Evolutionary conservation across 1,284 basidiomycete species (phyloP).

Genomic region (Ustilago vetiveriae): DNA sequence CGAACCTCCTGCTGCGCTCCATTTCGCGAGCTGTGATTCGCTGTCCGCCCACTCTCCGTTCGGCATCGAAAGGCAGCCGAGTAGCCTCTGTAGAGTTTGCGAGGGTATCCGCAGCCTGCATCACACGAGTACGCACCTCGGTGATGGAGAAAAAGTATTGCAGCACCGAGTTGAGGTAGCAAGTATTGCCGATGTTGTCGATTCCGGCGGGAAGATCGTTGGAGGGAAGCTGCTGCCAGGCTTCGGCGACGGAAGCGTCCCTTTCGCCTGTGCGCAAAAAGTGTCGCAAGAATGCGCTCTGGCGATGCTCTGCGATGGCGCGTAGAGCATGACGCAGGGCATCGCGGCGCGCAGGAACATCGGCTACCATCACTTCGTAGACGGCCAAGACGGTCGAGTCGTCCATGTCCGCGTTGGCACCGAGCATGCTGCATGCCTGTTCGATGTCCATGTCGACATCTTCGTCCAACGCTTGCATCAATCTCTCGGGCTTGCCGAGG

Average conservation of each 20-base stretch:
- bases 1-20: conserved; percentile 79
- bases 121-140: conserved; percentile 80
- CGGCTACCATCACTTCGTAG: conserved; percentile 78
- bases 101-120: conserved; percentile 70
- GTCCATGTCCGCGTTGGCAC: conserved; percentile 76
- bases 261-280: conserved; percentile 76
- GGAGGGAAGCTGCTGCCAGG: conserved; percentile 64
- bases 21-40: conserved; percentile 82
- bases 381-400: conserved; percentile 80
- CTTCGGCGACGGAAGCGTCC: conserved; percentile 19
- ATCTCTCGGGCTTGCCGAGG: conserved; percentile 22
- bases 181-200: conserved; percentile 92
- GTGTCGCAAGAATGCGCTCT: conserved; percentile 77
- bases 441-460: conserved; percentile 72
- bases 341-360: conserved; percentile 68
- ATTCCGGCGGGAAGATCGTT: conserved; percentile 82
- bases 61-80: conserved; percentile 1
- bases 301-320: conserved; percentile 73
- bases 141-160: conserved; percentile 96
- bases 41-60: conserved; percentile 79
- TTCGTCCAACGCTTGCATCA: conserved; percentile 26
- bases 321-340: conserved; percentile 66
- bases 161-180: conserved; percentile 86
- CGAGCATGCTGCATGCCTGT: conserved; percentile 78
- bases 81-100: not conserved